Base-by-base conservation (phyloP, 2,329 filamentous ascomycete species). In the Coniella vitis region DNA sequence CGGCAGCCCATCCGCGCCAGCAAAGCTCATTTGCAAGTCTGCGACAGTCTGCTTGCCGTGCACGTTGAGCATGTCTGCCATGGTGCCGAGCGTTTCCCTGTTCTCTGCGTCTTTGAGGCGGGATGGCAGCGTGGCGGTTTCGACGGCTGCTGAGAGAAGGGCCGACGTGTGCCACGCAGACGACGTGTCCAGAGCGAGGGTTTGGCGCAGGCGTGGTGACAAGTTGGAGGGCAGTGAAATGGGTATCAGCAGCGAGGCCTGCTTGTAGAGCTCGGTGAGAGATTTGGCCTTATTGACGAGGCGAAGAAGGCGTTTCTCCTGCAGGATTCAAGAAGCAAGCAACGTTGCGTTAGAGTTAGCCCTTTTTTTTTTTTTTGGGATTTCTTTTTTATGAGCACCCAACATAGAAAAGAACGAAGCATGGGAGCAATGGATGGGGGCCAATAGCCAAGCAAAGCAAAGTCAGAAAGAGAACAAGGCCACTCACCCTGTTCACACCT, bases 161-260 rank as follows among this genome's bases (percentile, higher is more conserved):
- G 86, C 90, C 12, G 88, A 84, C 3, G 79, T 79, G 58, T 94
- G 83, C 93, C 93, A 98, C 48, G 75, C 69, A 0, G 87, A 93
- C 7, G 69, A 65, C 9, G 65, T 56, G 57, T 90, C 78, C 13
- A 93, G 56, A 3, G 66, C 66, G 4, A 90, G 63, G 54, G 80
- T 81, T n/a, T 45, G 37, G 21, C 48, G 48, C 10, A 53, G 31
- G 3, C 63, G 56, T 1, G 84, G 81, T 12, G 49, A 42, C 21
- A 85, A 56, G 32, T 64, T 67, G 14, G 64, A 79, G 1, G 81
- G 78, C 20, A 87, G 68, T 2, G 81, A 72, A 17, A 96, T 70
- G 3, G 91, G 91, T 19, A 94, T 74, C 55, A 94, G 80, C 29
- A 94, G 75, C 7, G 87, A 89, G 1, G 86, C 83, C 51, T 88